phyloP scores from a whole-genome alignment of 352 stramenopile species.

The Phytophthora boehmeriae region DNA sequence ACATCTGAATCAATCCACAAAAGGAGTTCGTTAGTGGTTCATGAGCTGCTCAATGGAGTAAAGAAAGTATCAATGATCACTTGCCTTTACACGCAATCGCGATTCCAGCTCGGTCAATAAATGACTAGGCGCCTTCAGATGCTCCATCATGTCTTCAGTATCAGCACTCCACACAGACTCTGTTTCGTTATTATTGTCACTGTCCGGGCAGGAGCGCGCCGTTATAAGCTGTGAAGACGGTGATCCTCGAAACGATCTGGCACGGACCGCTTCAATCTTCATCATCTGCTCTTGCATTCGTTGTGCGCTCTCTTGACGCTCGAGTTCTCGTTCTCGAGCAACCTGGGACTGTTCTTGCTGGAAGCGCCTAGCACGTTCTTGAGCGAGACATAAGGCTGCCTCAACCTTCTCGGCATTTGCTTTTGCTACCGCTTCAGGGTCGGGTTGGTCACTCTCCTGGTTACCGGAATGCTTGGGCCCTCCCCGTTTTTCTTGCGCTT shows the following conservation, averaged over 20 bases:
- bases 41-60: background rate
- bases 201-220: slow-evolving; percentile 12
- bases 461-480: slow-evolving; percentile 16
- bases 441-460: slow-evolving; percentile 20
- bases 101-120: slow-evolving; percentile 32
- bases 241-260: slow-evolving; percentile 16
- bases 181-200: slow-evolving; percentile 9
- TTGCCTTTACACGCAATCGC: slow-evolving; percentile 25
- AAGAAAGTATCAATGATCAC: background rate
- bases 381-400: slow-evolving; percentile 35
- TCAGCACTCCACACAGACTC: slow-evolving; percentile 21
- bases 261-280: slow-evolving; percentile 45
- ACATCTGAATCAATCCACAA: slow-evolving; percentile 34
- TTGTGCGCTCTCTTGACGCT: slow-evolving; percentile 26
- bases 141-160: slow-evolving; percentile 12
- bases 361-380: slow-evolving; percentile 43
- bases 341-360: slow-evolving; percentile 35
- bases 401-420: slow-evolving; percentile 43
- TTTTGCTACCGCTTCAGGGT: slow-evolving; percentile 19
- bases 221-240: slow-evolving; percentile 16
- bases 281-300: slow-evolving; percentile 46
- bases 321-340: slow-evolving; percentile 21
- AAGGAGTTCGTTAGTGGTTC: background rate
- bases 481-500: slow-evolving; percentile 30
- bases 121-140: slow-evolving; percentile 7